These are phyloP conservation scores for Saraca asoca DNA, from an alignment of 331 rosid species.

Conservation along the genomic window DNA sequence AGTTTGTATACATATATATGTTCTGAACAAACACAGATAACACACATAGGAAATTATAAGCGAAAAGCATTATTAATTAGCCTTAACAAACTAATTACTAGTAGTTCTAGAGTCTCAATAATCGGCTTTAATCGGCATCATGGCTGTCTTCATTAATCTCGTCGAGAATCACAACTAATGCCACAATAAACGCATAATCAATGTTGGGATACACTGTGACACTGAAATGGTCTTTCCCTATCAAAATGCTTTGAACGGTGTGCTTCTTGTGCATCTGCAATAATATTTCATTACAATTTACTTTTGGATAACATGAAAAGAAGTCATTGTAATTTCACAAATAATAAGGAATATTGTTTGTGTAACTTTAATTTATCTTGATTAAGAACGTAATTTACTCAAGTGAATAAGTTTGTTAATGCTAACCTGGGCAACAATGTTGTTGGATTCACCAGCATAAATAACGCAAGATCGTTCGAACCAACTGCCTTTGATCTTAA, in stretches of 20 bases:
- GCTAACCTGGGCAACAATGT: constrained; percentile 47
- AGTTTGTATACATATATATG: no score
- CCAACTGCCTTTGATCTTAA: constrained; percentile 54
- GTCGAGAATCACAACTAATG: constrained; percentile 48
- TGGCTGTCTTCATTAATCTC: constrained; percentile 33
- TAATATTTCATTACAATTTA: not conserved
- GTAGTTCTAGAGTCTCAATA: no score
- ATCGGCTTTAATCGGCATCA: not conserved
- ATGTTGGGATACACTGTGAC: constrained; percentile 51
- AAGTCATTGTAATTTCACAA: no score
- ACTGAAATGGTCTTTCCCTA: constrained; percentile 51
- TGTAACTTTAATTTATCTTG: no score
- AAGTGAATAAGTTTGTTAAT: no score
- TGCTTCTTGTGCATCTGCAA: constrained; percentile 58
- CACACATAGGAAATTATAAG: no score
- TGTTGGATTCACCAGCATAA: constrained; percentile 54
- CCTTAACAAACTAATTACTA: no score
- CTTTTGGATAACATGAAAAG: no score
- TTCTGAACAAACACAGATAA: no score
- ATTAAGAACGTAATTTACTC: no score
- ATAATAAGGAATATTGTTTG: no score
- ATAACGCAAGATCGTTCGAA: constrained; percentile 48
- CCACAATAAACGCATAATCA: constrained; percentile 52
- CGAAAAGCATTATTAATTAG: no score
- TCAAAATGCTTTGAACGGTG: constrained; percentile 39